Evolutionary conservation across 208 protist species (phyloP), one percentile per base, ranked within the genome.

Genomic region (Trypanosoma avium): DNA sequence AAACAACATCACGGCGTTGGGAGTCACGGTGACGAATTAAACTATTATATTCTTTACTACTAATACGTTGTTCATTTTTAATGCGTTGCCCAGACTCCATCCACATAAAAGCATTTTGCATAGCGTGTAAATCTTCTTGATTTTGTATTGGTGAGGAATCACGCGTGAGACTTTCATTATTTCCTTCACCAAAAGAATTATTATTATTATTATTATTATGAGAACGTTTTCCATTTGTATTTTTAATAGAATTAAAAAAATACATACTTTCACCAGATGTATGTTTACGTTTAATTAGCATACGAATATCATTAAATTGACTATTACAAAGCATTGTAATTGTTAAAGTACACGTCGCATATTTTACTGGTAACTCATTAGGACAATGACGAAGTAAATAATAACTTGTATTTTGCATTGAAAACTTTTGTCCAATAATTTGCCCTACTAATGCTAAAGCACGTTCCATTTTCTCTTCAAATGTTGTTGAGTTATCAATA

Each of bases 381-480:
- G 77, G 76, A 21, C 72, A 82, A 33, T 64, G 68, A 17, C 73
- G 69, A 19, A 88, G 56, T 10, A 89, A 65, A 33, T 81, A 82
- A 61, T 81, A 76, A 38, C 55, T 79, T 32, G 60, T 58, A 35
- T 70, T 63, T 4, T 63, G 61, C 35, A 58, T 63, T 2, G 73
- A 73, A 26, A 87, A 70, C 19, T 77, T 67, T 40, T 86, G 68
- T 6, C 73, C 67, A n/a, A 92, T 73, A n/a, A 90, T n/a, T 29
- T 88, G 72, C 13, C 56, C 50, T n/a, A 78, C 45, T 4, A 74
- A 15, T 17, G 57, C 10, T 24, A 90, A 47, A 0, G 81, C 85
- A 0, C 82, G 66, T 57, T 92, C 82, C 24, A 92, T 88, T 61
- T 92, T 92, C 7, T 85, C 76, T 30, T 84, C 74, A 58, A 94